Percentiles rank a stretch among this genome's conserved stretches.
These are phyloP conservation scores for Mycocalia duriaeana DNA, from an alignment of 1,284 basidiomycete species.

Conservation along the genomic window DNA sequence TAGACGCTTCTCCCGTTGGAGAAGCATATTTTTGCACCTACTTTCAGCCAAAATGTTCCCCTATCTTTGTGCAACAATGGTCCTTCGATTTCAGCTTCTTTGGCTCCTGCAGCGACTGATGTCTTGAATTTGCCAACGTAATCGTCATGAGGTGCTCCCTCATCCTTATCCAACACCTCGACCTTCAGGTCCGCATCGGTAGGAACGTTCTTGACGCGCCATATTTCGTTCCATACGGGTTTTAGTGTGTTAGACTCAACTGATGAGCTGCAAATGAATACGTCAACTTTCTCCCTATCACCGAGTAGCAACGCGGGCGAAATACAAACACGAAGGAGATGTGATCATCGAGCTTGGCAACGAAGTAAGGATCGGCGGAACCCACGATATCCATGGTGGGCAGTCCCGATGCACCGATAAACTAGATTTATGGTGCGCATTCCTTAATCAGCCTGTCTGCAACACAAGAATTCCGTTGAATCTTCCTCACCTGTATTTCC, in stretches of 20 bases:
- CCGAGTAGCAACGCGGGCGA: not conserved
- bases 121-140: conserved; percentile 62
- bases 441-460: not conserved
- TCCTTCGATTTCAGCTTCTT: conserved; percentile 56
- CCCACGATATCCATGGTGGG: conserved; percentile 71
- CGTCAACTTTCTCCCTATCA: not conserved
- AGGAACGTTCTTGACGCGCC: conserved; percentile 70
- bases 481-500: conserved; percentile 35
- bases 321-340: conserved; percentile 55
- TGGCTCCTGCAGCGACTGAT: conserved; percentile 47
- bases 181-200: conserved; percentile 51
- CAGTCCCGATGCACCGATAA: conserved; percentile 62
- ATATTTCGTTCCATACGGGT: conserved; percentile 73
- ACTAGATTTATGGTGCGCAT: conserved; percentile 31
- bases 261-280: conserved; percentile 47
- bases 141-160: conserved; percentile 52
- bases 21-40: no score
- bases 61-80: conserved; percentile 40
- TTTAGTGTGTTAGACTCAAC: conserved; percentile 51
- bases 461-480: not conserved
- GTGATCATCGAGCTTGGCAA: conserved; percentile 57
- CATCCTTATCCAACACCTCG: conserved; percentile 63
- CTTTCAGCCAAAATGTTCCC: conserved; percentile 69
- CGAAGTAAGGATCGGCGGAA: conserved; percentile 65
- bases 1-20: not conserved